Conservation (phyloP, 257 asterid species). For the Lavandula angustifolia region DNA sequence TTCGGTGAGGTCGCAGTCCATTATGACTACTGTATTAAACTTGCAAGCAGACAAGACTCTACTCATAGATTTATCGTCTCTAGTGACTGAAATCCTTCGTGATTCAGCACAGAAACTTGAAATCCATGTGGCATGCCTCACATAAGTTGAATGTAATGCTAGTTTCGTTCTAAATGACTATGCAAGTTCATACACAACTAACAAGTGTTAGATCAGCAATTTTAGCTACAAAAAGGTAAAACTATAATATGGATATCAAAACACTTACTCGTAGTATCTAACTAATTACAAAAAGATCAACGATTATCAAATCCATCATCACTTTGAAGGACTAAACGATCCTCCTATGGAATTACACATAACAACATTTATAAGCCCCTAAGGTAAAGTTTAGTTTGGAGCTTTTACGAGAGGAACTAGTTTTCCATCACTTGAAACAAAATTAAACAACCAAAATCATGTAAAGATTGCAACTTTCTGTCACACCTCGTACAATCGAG, state of each 20-base stretch:
- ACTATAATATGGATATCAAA: no score
- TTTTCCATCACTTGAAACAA: background rate
- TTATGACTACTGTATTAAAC: background rate
- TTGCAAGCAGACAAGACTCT: conserved; percentile 12
- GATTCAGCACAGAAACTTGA: conserved; percentile 7
- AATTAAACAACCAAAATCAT: conserved; percentile 5
- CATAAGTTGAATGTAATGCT: background rate
- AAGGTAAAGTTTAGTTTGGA: conserved; percentile 7
- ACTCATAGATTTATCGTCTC: background rate
- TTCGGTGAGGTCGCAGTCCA: background rate
- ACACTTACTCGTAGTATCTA: background rate
- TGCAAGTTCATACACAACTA: background rate
- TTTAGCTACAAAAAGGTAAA: background rate
- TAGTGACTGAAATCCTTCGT: background rate
- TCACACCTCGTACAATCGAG: no score
- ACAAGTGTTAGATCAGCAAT: background rate
- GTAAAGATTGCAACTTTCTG: conserved; percentile 19
- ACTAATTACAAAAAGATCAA: background rate
- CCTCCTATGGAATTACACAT: background rate
- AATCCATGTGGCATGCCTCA: background rate
- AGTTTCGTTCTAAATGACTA: background rate
- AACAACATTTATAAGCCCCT: conserved; percentile 12
- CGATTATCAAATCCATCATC: background rate
- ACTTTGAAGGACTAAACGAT: background rate
- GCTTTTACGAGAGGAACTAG: background rate